These are phyloP conservation scores for Penicillium waksmanii DNA, from an alignment of 495 filamentous ascomycete species.

Conservation along the genomic window DNA sequence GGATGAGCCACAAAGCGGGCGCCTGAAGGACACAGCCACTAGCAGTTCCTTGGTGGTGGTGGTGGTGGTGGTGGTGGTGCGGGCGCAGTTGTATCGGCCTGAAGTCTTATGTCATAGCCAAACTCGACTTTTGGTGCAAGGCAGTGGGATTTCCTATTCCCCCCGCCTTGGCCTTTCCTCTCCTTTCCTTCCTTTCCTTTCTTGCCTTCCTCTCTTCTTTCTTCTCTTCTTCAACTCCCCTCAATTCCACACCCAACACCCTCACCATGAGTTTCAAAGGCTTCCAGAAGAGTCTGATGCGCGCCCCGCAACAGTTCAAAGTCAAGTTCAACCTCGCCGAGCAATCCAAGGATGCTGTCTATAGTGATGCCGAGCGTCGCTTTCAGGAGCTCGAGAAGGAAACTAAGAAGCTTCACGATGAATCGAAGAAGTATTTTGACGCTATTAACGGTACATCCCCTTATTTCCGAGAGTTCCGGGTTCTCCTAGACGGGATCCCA, in stretches of 20 bases:
- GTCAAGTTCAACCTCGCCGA: constrained; percentile 92
- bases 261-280: constrained; percentile 92
- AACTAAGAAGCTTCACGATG: constrained; percentile 94
- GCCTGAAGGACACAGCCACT: constrained; percentile 3
- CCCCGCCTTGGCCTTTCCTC: neutral
- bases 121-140: neutral
- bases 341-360: constrained; percentile 90
- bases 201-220: neutral
- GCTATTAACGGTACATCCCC: constrained; percentile 80
- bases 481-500: no score
- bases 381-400: constrained; percentile 94
- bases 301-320: constrained; percentile 90
- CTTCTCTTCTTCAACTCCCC: neutral
- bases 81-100: no score
- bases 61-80: no score
- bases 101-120: constrained; percentile 45
- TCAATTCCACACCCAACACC: constrained; percentile 19
- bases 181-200: neutral
- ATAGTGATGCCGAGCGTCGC: constrained; percentile 89
- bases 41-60: no score
- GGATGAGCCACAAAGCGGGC: no score
- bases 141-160: neutral
- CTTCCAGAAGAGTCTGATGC: constrained; percentile 83
- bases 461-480: constrained; percentile 3
- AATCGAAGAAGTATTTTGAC: constrained; percentile 91